Conservation (phyloP, 768 basidiomycete species). For the Zangia roseola region DNA sequence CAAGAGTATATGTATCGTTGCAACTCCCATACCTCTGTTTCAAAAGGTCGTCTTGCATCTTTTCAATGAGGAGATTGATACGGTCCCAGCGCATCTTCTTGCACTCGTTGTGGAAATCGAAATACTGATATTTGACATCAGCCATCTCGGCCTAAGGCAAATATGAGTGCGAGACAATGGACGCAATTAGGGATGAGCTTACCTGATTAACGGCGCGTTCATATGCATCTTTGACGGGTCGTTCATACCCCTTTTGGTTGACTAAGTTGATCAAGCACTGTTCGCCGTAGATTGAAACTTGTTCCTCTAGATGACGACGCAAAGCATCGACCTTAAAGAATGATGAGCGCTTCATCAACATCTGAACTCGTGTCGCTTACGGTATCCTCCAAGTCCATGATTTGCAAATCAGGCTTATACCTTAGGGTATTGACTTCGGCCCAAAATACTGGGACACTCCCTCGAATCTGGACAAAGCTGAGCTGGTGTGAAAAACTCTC, state of each 20-base stretch:
- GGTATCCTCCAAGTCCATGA: constrained; percentile 90
- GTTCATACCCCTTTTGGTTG: constrained; percentile 91
- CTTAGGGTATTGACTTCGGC: constrained; percentile 92
- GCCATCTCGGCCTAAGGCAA: constrained; percentile 54
- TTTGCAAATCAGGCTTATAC: constrained; percentile 94
- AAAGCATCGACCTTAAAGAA: constrained; percentile 61
- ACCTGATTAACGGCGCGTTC: constrained; percentile 75
- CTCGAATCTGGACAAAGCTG: constrained; percentile 91
- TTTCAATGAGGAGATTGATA: constrained; percentile 78
- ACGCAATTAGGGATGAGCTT: constrained; percentile 12
- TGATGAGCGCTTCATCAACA: constrained; percentile 2
- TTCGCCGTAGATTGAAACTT: constrained; percentile 71
- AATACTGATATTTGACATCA: constrained; percentile 85
- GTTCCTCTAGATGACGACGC: constrained; percentile 70
- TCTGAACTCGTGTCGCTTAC: constrained; percentile 43
- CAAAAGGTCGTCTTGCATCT: constrained; percentile 65
- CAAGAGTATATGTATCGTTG: neutral
- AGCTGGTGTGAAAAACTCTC: constrained; percentile 60
- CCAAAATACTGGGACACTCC: constrained; percentile 95
- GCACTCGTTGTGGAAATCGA: constrained; percentile 97
- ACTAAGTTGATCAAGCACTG: constrained; percentile 87
- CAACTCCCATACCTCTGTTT: constrained; percentile 54
- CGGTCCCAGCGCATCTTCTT: constrained; percentile 94
- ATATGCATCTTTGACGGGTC: constrained; percentile 93
- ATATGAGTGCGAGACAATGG: neutral